Evolutionary conservation across 2,329 filamentous ascomycete species (phyloP).

Genomic region (Phoma sp.): DNA sequence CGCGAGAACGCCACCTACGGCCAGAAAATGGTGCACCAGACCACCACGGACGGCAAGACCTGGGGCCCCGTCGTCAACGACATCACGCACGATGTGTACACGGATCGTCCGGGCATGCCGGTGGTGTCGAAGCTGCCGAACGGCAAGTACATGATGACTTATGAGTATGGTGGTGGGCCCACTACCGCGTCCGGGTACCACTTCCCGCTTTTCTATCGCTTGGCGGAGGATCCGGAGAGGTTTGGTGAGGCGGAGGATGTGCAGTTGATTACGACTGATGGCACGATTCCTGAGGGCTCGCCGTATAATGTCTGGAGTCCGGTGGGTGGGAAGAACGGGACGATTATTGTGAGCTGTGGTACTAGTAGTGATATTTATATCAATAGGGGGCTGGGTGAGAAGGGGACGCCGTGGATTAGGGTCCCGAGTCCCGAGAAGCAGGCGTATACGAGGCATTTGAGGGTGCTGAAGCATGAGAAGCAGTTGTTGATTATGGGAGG

Average conservation of each 20-base stretch:
- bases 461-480: conserved; percentile 50
- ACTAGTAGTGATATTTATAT: conserved; percentile 53
- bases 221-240: conserved; percentile 54
- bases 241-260: conserved; percentile 52
- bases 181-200: conserved; percentile 40
- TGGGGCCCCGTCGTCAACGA: conserved; percentile 68
- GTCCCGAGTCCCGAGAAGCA: conserved; percentile 49
- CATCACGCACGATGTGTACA: conserved; percentile 66
- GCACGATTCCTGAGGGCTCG: conserved; percentile 53
- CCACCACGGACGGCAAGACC: conserved; percentile 61
- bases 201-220: conserved; percentile 62
- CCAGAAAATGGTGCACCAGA: conserved; percentile 72
- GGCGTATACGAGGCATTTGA: conserved; percentile 56
- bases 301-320: conserved; percentile 62
- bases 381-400: conserved; percentile 54
- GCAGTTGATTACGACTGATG: conserved; percentile 53
- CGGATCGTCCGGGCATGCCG: conserved; percentile 72
- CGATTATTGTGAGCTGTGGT: conserved; percentile 55
- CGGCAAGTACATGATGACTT: conserved; percentile 67
- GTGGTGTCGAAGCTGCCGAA: conserved; percentile 64
- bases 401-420: conserved; percentile 51
- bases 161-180: conserved; percentile 64
- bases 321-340: conserved; percentile 56
- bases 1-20: conserved; percentile 66
- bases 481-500: conserved; percentile 52